These are phyloP conservation scores for Avena eriantha DNA, from an alignment of 176 grass and related monocot genomes.

Conservation along the genomic window DNA sequence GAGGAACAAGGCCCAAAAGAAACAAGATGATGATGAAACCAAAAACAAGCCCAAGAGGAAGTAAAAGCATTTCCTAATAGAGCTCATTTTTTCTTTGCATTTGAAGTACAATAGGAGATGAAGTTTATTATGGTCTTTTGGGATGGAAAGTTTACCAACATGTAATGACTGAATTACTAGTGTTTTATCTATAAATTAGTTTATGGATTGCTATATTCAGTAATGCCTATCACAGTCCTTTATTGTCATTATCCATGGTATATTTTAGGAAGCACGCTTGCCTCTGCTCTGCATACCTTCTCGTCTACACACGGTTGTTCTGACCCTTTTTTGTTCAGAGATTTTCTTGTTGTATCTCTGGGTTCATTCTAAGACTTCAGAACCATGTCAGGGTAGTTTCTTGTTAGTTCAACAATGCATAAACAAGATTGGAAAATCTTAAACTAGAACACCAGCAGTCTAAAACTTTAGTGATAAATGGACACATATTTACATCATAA, in stretches of 20 bases:
- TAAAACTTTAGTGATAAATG: not conserved
- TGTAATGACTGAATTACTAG: not conserved
- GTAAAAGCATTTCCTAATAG: too few relatives aligned
- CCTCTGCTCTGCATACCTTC: not conserved
- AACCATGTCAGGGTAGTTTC: not conserved
- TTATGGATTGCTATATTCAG: not conserved
- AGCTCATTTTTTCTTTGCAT: too few relatives aligned
- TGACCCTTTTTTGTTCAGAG: not conserved
- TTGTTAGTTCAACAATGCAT: not conserved
- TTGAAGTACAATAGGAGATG: too few relatives aligned
- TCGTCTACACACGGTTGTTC: not conserved
- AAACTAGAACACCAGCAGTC: not conserved
- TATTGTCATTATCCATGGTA: not conserved
- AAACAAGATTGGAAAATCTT: not conserved
- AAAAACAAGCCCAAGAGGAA: too few relatives aligned
- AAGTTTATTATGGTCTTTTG: not conserved
- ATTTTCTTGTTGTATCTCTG: not conserved
- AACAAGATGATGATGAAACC: too few relatives aligned
- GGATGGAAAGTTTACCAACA: not conserved
- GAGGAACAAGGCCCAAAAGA: too few relatives aligned
- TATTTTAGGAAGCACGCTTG: not conserved
- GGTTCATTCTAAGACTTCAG: not conserved
- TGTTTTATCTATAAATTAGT: not conserved
- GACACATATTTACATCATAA: not conserved
- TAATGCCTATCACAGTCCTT: not conserved